phyloP scores from a whole-genome alignment of 352 stramenopile genomes.

The Pythium graminicola region DNA sequence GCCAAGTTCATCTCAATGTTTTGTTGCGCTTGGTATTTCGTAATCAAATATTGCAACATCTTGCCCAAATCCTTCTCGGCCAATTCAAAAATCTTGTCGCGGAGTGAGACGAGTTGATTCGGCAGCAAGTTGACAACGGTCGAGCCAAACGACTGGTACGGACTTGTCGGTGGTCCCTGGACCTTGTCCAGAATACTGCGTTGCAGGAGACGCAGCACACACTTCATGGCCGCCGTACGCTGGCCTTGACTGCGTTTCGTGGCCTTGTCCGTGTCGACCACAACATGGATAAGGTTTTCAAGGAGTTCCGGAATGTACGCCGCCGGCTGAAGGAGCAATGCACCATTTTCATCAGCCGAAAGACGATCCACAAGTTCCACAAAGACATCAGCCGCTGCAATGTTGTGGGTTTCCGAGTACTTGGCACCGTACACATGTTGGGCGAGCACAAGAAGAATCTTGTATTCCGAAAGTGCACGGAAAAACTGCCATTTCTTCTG shows the following conservation, averaged over 20 bases:
- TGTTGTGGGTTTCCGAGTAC: slow-evolving; percentile 61
- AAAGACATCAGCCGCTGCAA: slow-evolving; percentile 84
- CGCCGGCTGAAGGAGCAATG: slow-evolving; percentile 79
- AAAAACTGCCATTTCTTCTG: slow-evolving; percentile 88
- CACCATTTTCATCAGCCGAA: slow-evolving; percentile 84
- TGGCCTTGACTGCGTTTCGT: slow-evolving; percentile 39
- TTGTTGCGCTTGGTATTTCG: slow-evolving; percentile 76
- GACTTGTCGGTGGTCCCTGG: slow-evolving; percentile 65
- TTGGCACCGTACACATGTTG: slow-evolving; percentile 64
- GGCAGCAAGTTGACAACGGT: slow-evolving; percentile 81
- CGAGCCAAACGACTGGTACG: slow-evolving; percentile 79
- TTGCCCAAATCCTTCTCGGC: slow-evolving; percentile 59
- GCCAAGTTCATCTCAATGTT: slow-evolving; percentile 65
- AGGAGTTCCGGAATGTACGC: slow-evolving; percentile 81
- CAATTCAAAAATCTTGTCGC: slow-evolving; percentile 63
- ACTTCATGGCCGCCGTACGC: slow-evolving; percentile 81
- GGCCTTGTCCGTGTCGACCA: slow-evolving; percentile 29
- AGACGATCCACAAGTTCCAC: slow-evolving; percentile 83
- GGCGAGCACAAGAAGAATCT: slow-evolving; percentile 78
- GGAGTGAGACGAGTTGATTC: slow-evolving; percentile 70
- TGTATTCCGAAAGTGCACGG: slow-evolving; percentile 79
- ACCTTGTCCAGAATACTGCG: slow-evolving; percentile 73
- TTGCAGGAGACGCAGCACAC: slow-evolving; percentile 67
- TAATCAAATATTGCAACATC: slow-evolving; percentile 62
- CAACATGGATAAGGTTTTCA: slow-evolving; percentile 65